A percentile compares a stretch with the other conserved stretches of the same genome.
phyloP scores from a whole-genome alignment of 768 basidiomycete genomes.

The Strobilomyces dryophilus region DNA sequence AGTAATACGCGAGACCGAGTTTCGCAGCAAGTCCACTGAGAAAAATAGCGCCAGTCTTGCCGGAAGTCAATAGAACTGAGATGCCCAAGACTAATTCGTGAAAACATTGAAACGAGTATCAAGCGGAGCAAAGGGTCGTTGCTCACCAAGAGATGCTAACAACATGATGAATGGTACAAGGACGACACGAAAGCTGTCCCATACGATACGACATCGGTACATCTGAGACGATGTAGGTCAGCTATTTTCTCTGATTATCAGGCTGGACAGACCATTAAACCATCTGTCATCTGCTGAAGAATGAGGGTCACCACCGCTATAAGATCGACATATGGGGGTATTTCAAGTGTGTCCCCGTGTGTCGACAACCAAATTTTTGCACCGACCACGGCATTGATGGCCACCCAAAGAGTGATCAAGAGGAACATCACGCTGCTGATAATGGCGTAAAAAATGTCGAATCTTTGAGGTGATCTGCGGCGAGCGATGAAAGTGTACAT shows the following conservation, averaged over 20 bases:
- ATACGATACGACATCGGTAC: conserved; percentile 34
- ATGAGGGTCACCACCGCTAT: neutral
- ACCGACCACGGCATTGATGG: neutral
- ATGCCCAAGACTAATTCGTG: conserved; percentile 4
- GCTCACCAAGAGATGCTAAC: conserved; percentile 10
- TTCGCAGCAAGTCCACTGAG: neutral
- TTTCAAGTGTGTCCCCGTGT: too few species aligned
- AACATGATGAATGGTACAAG: conserved; percentile 14
- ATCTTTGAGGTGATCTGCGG: neutral
- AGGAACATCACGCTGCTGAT: conserved; percentile 7
- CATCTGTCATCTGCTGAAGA: neutral
- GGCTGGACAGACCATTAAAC: neutral
- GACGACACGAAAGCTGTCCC: conserved; percentile 11
- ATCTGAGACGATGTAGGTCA: conserved; percentile 21
- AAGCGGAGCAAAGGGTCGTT: neutral
- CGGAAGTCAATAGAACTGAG: neutral
- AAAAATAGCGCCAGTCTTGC: neutral
- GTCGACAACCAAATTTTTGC: too few species aligned
- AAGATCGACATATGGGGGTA: neutral
- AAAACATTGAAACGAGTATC: neutral
- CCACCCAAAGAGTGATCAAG: neutral
- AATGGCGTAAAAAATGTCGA: conserved; percentile 10
- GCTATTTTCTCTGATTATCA: neutral
- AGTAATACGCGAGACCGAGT: neutral
- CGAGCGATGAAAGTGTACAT: conserved; percentile 6